Percentiles rank a stretch among this genome's conserved stretches.
Conservation (phyloP, 2,329 filamentous ascomycete species). For the Cladobotryum mycophilum region DNA sequence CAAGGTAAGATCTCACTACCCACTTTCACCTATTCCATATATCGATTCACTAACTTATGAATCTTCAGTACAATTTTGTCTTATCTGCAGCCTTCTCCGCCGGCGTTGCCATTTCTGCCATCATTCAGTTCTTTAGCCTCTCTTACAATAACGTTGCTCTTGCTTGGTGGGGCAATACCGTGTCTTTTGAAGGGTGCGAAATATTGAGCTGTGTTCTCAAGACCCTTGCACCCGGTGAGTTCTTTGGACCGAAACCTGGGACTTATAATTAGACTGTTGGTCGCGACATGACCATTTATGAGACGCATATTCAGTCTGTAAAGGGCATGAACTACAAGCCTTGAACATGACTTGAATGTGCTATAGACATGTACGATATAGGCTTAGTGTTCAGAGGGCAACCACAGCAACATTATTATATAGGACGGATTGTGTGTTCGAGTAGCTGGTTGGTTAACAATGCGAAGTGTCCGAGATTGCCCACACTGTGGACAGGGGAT, state of each 20-base stretch:
- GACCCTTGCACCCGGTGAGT: constrained; percentile 19
- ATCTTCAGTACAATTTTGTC: constrained; percentile 40
- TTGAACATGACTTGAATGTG: no score
- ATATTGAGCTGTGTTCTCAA: constrained; percentile 13
- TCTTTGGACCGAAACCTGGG: constrained; percentile 20
- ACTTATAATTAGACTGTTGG: constrained; percentile 1
- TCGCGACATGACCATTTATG: no score
- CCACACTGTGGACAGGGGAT: no score
- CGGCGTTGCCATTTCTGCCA: constrained; percentile 35
- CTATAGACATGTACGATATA: no score
- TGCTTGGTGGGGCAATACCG: constrained; percentile 39
- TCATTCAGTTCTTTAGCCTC: constrained; percentile 39
- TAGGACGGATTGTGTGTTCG: no score
- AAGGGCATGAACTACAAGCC: background rate
- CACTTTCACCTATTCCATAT: background rate
- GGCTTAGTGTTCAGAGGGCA: no score
- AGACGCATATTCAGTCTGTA: background rate
- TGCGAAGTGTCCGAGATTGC: no score
- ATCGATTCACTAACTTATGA: background rate
- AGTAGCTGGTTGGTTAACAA: no score
- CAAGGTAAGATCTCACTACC: constrained; percentile 23
- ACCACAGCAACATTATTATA: no score
- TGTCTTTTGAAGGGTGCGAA: constrained; percentile 18
- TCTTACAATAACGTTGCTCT: constrained; percentile 24
- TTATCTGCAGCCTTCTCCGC: constrained; percentile 36